Percentiles rank a stretch among this genome's conserved stretches.
phyloP scores from a whole-genome alignment of 306 rosid genomes.

The Begonia loranthoides region DNA sequence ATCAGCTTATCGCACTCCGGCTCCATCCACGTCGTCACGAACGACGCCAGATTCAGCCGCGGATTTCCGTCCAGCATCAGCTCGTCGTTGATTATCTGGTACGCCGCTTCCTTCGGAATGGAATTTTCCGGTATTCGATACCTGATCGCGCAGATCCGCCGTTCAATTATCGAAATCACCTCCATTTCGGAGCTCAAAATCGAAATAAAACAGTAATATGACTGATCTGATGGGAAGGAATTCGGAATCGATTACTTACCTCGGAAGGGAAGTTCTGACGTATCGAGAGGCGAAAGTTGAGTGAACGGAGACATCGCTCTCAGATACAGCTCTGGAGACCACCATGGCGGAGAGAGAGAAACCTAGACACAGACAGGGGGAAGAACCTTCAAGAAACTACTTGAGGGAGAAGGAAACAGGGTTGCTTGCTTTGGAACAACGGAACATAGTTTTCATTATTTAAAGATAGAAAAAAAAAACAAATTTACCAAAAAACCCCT shows the following conservation, averaged over 20 bases:
- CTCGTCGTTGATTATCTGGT: constrained; percentile 12
- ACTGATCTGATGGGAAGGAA: no score
- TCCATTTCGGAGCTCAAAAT: no score
- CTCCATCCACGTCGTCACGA: constrained; percentile 15
- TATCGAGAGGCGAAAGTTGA: constrained; percentile 89
- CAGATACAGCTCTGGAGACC: constrained; percentile 51
- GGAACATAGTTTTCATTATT: no score
- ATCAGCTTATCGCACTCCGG: constrained; percentile 11
- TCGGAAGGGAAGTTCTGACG: constrained; percentile 64
- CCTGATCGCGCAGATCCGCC: background rate
- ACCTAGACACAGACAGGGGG: background rate
- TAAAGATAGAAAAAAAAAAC: no score
- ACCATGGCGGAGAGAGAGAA: constrained; percentile 35
- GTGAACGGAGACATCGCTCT: constrained; percentile 53
- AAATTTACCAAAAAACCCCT: no score
- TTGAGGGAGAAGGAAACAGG: no score
- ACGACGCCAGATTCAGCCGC: constrained; percentile 1
- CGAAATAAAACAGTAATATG: no score
- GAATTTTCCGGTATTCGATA: constrained; percentile 4
- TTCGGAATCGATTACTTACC: constrained; percentile 17
- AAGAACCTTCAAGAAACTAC: no score
- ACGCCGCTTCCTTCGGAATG: constrained; percentile 6
- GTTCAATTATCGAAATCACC: no score
- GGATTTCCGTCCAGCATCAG: constrained; percentile 12
- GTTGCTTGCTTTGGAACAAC: no score